A percentile compares a stretch with the other conserved stretches of the same genome.
Conservation (phyloP, 2,329 filamentous ascomycete species). For the Fusarium tjaetaba region DNA sequence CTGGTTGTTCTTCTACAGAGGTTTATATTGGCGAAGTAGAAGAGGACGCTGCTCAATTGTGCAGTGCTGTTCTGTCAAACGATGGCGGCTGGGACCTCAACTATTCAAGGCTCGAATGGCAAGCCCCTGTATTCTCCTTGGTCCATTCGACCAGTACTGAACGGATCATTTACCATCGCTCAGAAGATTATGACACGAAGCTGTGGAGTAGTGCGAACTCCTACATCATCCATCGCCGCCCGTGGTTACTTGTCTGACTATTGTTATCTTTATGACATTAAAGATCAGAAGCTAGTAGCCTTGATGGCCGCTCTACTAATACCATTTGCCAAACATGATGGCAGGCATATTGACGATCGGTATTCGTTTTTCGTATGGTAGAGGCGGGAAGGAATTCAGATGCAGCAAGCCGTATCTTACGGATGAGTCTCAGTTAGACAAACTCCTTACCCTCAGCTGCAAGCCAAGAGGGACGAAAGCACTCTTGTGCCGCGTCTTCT, state of each 20-base stretch:
- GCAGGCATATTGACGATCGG: not conserved
- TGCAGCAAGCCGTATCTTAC: not conserved
- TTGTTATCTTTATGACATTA: accelerated
- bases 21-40: not conserved
- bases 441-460: not conserved
- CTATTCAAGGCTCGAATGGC: not conserved
- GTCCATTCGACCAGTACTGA: accelerated
- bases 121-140: not conserved
- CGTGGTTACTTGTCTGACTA: not conserved
- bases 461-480: not conserved
- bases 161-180: not conserved
- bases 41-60: not conserved
- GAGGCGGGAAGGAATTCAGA: accelerated
- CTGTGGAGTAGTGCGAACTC: not conserved
- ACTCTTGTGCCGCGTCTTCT: not conserved
- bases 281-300: not conserved
- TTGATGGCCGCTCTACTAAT: not conserved
- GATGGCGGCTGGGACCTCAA: not conserved
- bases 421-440: not conserved
- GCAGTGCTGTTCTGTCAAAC: not conserved
- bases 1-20: not conserved
- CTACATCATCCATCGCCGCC: not conserved
- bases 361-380: no score
- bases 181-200: not conserved
- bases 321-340: not conserved